A percentile compares a stretch with the other conserved stretches of the same genome.
Evolutionary conservation across 2,329 filamentous ascomycete genomes (phyloP).

Genomic region (Camillea tinctor): DNA sequence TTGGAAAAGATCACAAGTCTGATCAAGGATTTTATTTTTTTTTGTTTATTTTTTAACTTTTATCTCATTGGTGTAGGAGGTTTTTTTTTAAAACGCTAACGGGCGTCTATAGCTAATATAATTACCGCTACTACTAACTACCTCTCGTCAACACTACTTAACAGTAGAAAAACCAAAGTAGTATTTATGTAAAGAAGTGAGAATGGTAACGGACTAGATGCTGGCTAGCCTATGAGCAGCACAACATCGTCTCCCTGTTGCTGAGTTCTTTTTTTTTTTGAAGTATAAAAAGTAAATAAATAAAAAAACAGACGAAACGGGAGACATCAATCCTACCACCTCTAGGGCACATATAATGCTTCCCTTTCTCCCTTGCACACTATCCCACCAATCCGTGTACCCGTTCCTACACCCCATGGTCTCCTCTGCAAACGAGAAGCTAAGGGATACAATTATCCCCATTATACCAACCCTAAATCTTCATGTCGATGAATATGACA

Average conservation of each 20-base stretch:
- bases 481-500: not conserved
- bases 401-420: not conserved
- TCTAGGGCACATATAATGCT: not conserved
- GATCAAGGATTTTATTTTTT: too few species aligned
- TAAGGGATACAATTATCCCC: not conserved
- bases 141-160: not conserved
- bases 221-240: not conserved
- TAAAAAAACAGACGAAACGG: not conserved
- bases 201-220: not conserved
- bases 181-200: not conserved
- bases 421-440: not conserved
- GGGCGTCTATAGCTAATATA: too few species aligned
- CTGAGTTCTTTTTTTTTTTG: not conserved
- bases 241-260: not conserved
- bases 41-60: not conserved
- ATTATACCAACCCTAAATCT: not conserved
- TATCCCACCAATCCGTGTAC: not conserved
- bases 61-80: too few species aligned
- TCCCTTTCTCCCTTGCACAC: not conserved
- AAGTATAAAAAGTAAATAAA: too few species aligned
- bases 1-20: too few species aligned
- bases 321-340: not conserved
- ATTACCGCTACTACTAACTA: not conserved
- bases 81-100: too few species aligned
- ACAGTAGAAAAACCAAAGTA: not conserved